Evolutionary conservation across 306 rosid genomes (phyloP).

Genomic region (Cercis canadensis): DNA sequence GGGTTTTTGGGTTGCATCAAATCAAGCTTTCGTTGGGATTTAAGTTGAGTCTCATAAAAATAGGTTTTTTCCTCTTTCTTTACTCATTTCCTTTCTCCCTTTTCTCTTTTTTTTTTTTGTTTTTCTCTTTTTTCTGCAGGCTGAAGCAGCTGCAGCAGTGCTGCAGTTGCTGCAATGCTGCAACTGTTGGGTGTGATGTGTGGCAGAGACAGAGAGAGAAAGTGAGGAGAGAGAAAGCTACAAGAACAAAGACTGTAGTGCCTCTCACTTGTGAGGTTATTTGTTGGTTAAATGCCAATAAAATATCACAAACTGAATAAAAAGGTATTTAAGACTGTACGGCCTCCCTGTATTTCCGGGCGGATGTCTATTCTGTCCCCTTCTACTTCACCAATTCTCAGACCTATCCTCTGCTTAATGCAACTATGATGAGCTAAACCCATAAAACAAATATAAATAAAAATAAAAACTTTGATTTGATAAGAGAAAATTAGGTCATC

Average conservation of each 20-base stretch:
- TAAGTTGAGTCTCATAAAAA: conserved; percentile 39
- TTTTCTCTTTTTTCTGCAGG: conserved; percentile 39
- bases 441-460: too few species aligned
- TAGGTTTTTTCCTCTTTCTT: conserved; percentile 18
- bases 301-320: conserved; percentile 52
- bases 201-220: conserved; percentile 62
- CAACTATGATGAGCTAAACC: not conserved
- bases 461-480: not conserved
- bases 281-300: conserved; percentile 48
- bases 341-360: conserved; percentile 93
- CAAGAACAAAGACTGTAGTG: conserved; percentile 42
- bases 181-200: conserved; percentile 86
- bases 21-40: conserved; percentile 53
- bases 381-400: conserved; percentile 83
- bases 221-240: not conserved
- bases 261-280: conserved; percentile 39
- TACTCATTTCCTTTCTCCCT: not conserved
- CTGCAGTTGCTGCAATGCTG: conserved; percentile 79
- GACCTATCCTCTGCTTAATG: conserved; percentile 49
- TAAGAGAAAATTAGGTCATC: not conserved
- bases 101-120: conserved; percentile 18
- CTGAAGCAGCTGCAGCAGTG: conserved; percentile 59
- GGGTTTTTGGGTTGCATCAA: conserved; percentile 59
- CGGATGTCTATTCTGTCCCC: conserved; percentile 98
- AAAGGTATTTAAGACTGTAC: conserved; percentile 57